A percentile compares a stretch with the other conserved stretches of the same genome.
phyloP scores from a whole-genome alignment of 2,329 filamentous ascomycete genomes.

The Pseudogymnoascus verrucosus region DNA sequence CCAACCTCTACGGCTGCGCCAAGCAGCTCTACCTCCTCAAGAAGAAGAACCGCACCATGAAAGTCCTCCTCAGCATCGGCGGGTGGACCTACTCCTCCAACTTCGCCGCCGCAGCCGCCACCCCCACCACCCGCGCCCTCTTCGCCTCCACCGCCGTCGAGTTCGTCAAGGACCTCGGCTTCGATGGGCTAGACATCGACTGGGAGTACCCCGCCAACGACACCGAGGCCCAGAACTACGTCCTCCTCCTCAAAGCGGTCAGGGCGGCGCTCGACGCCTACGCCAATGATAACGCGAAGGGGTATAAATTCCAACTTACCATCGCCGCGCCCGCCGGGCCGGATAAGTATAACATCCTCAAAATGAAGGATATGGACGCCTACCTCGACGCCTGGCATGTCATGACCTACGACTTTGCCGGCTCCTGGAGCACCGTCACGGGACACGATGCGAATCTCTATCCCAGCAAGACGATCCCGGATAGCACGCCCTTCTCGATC shows the following conservation, averaged over 20 bases:
- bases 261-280: constrained; percentile 39
- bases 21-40: constrained; percentile 77
- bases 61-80: constrained; percentile 71
- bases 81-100: constrained; percentile 79
- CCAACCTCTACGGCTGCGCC: constrained; percentile 71
- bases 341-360: constrained; percentile 37
- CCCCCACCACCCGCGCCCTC: constrained; percentile 34
- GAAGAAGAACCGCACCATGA: constrained; percentile 67
- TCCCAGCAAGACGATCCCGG: constrained; percentile 45
- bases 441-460: constrained; percentile 64
- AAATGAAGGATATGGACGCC: constrained; percentile 38
- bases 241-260: constrained; percentile 30
- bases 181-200: constrained; percentile 22
- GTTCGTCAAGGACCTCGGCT: constrained; percentile 16
- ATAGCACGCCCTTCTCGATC: constrained; percentile 62
- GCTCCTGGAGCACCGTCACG: constrained; percentile 29
- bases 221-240: constrained; percentile 19
- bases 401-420: constrained; percentile 59
- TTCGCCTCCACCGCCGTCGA: constrained; percentile 18
- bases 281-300: constrained; percentile 31
- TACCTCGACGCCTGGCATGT: constrained; percentile 48
- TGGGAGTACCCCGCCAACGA: constrained; percentile 18
- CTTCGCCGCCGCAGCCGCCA: constrained; percentile 60
- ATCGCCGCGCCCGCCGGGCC: constrained; percentile 43
- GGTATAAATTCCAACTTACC: constrained; percentile 44